Evolutionary conservation across 257 asterid species (phyloP), one percentile per base, ranked within the genome.

Genomic region (Solanum rostratum): DNA sequence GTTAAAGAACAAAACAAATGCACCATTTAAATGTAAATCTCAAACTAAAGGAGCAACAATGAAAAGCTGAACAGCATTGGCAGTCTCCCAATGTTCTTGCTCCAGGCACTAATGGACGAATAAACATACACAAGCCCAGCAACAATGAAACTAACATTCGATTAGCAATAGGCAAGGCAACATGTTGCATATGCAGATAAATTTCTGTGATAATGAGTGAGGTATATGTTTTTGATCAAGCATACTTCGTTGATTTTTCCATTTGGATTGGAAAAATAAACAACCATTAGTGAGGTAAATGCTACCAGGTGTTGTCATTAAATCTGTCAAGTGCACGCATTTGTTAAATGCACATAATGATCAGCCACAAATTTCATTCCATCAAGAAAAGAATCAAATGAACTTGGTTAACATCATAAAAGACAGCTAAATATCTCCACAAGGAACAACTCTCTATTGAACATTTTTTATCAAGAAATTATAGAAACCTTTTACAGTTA

Each of bases 1-100:
- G 95, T 89, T 63, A 85, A 90, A 84, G 85, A 57, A 85, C 66
- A 83, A 71, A 27, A 27, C 33, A 55, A 39, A 66, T 43, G 82
- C 43, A 49, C 82, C 11, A 18, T 49, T 76, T 76, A 76, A 49
- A 49, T 27, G 82, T 49, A 76, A 7, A 76, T 76, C 43, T 76
- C 62, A 49, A 76, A 76, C 45, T 24, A 76, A 76, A 49, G 50
- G 62, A 50, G 62, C 60, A 49, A 45, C 49, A 76, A 76, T 16
- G 62, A 15, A 76, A 27, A 49, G 10, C 62, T 27, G 43, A 76
- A 76, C 62, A 76, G 62, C 60, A 76, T 76, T 76, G 60, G 33
- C 33, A 49, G 62, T 29, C 41, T 49, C 43, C 62, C 62, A 76
- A 76, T 5, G 27, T 49, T 76, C 62, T 27, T 76, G 45, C 41